Evolutionary conservation across 225 moss, liverwort and hornwort genomes (phyloP), one percentile per base, ranked within the genome.

Genomic region (Climacium dendroides): DNA sequence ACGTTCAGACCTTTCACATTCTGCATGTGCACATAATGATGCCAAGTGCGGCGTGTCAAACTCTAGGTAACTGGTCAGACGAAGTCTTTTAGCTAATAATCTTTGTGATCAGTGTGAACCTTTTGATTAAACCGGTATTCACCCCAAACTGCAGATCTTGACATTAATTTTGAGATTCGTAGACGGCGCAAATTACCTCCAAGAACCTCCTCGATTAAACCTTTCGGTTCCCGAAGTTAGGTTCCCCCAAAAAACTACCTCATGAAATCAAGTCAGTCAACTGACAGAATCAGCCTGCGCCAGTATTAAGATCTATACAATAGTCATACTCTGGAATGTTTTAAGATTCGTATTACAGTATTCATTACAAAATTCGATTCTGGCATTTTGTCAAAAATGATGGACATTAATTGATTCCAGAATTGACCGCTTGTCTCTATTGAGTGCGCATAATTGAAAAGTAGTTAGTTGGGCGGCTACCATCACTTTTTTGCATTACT

Each of bases 1-100:
- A 79, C n/a, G 19, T 50, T 86, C 72, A 98, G 85, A 4, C 93
- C 91, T 61, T 72, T 70, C 63, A 98, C 97, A 74, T 91, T 91
- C 98, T 98, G 94, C 90, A 78, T n/a, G n/a, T n/a, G n/a, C 70
- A n/a, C 22, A 48, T n/a, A 78, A 34, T 11, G 28, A 58, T 28
- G 81, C 48, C 30, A 83, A 66, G 37, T 37, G 19, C 6, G 8
- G 4, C 43, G 29, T 43, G 79, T 79, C 57, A 78, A 37, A 26
- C 37, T 78, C 78, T 18, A 55, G 26, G 37, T 57, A 26, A 7
- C 37, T 37, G 26, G 1, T 57, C 60, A 60, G 20, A 32, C 61
- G 61, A 22, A 7, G 10, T 17, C 26, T 29, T 13, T 0, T 39
- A 41, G n/a, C 3, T 12, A 3, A 29, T 19, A 5, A 39, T 39